Percentiles rank a stretch among this genome's conserved stretches.
phyloP scores from a whole-genome alignment of 257 asterid genomes.

The Solanum sejunctum region DNA sequence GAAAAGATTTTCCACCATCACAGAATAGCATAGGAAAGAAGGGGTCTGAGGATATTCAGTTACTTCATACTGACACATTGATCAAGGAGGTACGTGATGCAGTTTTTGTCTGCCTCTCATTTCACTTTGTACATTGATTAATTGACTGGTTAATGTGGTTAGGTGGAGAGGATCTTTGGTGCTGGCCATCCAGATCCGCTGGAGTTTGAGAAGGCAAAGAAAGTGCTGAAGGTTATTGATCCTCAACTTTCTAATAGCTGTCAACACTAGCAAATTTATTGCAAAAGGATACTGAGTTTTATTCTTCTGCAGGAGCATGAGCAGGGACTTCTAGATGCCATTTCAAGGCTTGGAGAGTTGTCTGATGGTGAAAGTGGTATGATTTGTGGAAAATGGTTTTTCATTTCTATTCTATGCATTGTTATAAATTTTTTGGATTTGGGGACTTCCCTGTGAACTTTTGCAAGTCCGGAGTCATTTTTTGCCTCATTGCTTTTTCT shows the following conservation, averaged over 20 bases:
- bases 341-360: conserved; percentile 59
- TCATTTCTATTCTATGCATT: neutral
- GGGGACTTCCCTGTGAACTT: neutral
- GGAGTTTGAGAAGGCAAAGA: conserved; percentile 79
- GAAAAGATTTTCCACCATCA: conserved; percentile 60
- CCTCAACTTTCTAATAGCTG: neutral
- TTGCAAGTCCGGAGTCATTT: neutral
- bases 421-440: neutral
- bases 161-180: conserved; percentile 80
- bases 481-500: neutral
- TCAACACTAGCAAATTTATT: neutral
- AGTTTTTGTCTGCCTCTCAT: neutral
- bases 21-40: conserved; percentile 70
- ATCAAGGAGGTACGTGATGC: conserved; percentile 58
- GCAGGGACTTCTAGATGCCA: conserved; percentile 73
- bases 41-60: conserved; percentile 58
- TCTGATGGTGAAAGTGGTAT: conserved; percentile 93
- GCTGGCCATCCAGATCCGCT: conserved; percentile 58
- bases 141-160: conserved; percentile 10
- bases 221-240: conserved; percentile 64
- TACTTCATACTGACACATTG: conserved; percentile 74
- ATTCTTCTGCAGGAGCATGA: conserved; percentile 64
- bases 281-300: neutral
- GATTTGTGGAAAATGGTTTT: neutral
- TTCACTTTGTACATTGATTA: neutral